phyloP scores from a whole-genome alignment of 108 stramenopile genomes.

The Pseudonitzschia delicatissima region DNA sequence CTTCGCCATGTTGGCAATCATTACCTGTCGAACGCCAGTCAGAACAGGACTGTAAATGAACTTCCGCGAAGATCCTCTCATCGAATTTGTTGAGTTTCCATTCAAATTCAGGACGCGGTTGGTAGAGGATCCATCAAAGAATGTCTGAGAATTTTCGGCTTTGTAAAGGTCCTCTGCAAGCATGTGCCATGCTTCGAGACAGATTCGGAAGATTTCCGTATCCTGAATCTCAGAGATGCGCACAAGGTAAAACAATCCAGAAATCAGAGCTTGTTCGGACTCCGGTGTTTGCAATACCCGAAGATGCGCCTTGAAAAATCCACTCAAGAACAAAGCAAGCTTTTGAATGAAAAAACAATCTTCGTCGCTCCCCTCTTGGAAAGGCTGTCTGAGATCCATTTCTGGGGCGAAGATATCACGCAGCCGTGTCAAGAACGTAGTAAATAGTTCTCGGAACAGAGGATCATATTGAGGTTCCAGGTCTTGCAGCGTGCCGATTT shows the following conservation, averaged over 20 bases:
- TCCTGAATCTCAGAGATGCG: constrained; percentile 93
- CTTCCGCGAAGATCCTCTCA: constrained; percentile 50
- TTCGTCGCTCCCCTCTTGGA: constrained; percentile 87
- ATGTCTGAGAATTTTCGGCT: constrained; percentile 44
- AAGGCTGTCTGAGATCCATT: constrained; percentile 79
- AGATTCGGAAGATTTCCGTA: constrained; percentile 98
- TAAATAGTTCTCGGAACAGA: constrained; percentile 83
- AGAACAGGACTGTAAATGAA: constrained; percentile 84
- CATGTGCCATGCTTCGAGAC: constrained; percentile 97
- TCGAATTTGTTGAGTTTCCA: constrained; percentile 26
- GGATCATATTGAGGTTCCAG: constrained; percentile 90
- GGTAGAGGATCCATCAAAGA: constrained; percentile 33
- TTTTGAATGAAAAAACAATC: constrained; percentile 94
- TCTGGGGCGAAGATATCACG: constrained; percentile 81
- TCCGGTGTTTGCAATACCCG: constrained; percentile 86
- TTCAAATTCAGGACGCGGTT: constrained; percentile 59
- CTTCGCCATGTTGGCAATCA: constrained; percentile 99
- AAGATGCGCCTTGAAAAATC: constrained; percentile 91
- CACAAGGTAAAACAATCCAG: constrained; percentile 93
- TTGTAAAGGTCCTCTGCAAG: constrained; percentile 95
- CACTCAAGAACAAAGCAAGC: constrained; percentile 91
- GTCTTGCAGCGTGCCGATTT: constrained; percentile 91
- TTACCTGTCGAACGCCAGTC: constrained; percentile 89
- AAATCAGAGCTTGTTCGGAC: constrained; percentile 77
- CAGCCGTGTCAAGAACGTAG: constrained; percentile 74